Evolutionary conservation across 352 stramenopile genomes (phyloP).

Genomic region (Globisporangium middletonii): DNA sequence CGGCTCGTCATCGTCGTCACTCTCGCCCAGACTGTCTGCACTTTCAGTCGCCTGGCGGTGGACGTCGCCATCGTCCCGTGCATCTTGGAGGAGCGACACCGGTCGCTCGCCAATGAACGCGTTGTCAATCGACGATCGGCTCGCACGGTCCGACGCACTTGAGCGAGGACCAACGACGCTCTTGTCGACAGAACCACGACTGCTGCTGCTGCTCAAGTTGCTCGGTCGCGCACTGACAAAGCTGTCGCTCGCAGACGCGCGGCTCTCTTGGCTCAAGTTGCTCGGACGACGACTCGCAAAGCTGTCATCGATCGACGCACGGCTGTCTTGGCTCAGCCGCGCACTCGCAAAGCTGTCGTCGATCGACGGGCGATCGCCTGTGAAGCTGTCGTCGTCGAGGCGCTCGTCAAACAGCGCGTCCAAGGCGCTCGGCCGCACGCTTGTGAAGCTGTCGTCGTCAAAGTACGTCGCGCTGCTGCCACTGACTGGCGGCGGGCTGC

Average conservation of each 20-base stretch:
- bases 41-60: too few species aligned
- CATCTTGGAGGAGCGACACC: background rate
- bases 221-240: background rate
- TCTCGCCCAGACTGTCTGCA: too few species aligned
- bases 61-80: background rate
- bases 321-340: background rate
- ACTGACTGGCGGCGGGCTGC: background rate
- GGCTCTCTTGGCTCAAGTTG: background rate
- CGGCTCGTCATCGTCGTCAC: background rate
- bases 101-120: background rate
- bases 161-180: slow-evolving; percentile 4
- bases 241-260: background rate
- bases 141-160: background rate
- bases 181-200: background rate
- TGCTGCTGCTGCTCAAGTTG: background rate
- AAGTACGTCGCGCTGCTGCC: background rate
- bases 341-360: slow-evolving; percentile 8
- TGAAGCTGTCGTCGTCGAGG: slow-evolving; percentile 12
- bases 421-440: background rate
- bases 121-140: background rate
- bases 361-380: background rate
- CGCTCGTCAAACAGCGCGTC: slow-evolving; percentile 2
- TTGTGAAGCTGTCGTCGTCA: slow-evolving; percentile 6
- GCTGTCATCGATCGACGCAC: slow-evolving; percentile 4
- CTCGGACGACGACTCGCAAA: slow-evolving; percentile 1